Conservation (phyloP, 2,329 filamentous ascomycete species). For the Aspergillus fumigatus region DNA sequence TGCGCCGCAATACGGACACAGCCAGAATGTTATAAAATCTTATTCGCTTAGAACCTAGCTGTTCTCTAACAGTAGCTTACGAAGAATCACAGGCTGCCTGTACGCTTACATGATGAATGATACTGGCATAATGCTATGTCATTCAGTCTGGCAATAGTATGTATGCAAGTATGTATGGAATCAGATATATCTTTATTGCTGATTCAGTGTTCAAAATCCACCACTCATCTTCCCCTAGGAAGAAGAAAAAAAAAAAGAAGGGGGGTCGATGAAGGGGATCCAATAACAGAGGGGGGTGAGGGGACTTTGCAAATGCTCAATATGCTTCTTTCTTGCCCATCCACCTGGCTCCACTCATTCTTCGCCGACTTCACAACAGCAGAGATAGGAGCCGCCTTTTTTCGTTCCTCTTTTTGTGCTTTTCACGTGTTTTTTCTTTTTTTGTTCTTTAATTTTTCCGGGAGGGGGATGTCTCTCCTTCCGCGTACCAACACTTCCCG, state of each 20-base stretch:
- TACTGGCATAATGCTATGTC: neutral
- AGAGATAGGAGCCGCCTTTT: conserved; percentile 7
- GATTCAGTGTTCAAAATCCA: neutral
- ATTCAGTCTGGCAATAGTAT: conserved; percentile 8
- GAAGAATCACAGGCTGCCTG: neutral
- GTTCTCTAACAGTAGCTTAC: neutral
- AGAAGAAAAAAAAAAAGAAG: neutral
- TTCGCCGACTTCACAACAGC: neutral
- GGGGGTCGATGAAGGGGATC: conserved; percentile 3
- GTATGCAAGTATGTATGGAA: conserved; percentile 5
- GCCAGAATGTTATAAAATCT: neutral
- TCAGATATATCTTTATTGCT: neutral
- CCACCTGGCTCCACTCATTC: neutral
- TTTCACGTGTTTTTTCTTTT: neutral
- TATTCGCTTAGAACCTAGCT: neutral
- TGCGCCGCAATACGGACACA: neutral
- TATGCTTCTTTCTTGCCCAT: neutral
- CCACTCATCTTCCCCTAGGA: neutral
- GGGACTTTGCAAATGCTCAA: conserved; percentile 1
- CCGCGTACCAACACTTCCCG: neutral
- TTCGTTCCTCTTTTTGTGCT: conserved; percentile 1
- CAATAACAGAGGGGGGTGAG: conserved; percentile 1
- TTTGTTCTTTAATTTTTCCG: conserved; percentile 2
- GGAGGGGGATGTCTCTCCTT: conserved; percentile 3
- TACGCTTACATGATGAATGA: neutral